Conservation (phyloP, 257 asterid species). For the Ilex asprella region DNA sequence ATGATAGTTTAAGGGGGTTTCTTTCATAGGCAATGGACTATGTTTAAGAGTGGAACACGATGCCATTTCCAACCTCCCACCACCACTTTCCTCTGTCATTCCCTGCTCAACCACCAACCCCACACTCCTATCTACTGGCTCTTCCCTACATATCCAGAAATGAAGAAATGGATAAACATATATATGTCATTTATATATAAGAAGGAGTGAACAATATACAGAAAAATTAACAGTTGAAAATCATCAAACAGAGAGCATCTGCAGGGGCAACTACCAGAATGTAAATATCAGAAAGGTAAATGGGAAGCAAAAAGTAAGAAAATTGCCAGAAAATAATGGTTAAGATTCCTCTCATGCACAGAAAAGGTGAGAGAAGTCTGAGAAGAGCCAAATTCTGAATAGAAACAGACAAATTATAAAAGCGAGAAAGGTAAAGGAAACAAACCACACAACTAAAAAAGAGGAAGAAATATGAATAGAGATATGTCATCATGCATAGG, state of each 20-base stretch:
- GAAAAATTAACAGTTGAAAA: too few relatives aligned
- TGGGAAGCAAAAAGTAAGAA: too few relatives aligned
- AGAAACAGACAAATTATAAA: constrained; percentile 11
- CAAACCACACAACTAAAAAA: constrained; percentile 13
- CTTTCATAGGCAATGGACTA: constrained; percentile 22
- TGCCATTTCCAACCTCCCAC: constrained; percentile 19
- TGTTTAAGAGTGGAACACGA: constrained; percentile 25
- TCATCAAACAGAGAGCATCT: too few relatives aligned
- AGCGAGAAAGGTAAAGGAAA: constrained; percentile 10
- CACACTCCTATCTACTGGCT: constrained; percentile 11
- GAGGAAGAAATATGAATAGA: neutral
- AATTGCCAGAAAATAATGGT: too few relatives aligned
- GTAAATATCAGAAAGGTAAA: too few relatives aligned
- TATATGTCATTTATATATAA: too few relatives aligned
- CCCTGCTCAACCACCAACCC: constrained; percentile 35
- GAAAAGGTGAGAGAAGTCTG: neutral
- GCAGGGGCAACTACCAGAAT: too few relatives aligned
- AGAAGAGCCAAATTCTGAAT: constrained; percentile 13
- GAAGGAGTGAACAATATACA: too few relatives aligned
- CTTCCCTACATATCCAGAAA: neutral
- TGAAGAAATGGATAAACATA: too few relatives aligned
- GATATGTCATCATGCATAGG: neutral
- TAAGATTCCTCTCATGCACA: too few relatives aligned
- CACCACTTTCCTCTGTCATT: constrained; percentile 20
- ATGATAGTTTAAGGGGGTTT: constrained; percentile 23